Base-by-base conservation (phyloP, 257 asterid species). In the Striga asiatica region DNA sequence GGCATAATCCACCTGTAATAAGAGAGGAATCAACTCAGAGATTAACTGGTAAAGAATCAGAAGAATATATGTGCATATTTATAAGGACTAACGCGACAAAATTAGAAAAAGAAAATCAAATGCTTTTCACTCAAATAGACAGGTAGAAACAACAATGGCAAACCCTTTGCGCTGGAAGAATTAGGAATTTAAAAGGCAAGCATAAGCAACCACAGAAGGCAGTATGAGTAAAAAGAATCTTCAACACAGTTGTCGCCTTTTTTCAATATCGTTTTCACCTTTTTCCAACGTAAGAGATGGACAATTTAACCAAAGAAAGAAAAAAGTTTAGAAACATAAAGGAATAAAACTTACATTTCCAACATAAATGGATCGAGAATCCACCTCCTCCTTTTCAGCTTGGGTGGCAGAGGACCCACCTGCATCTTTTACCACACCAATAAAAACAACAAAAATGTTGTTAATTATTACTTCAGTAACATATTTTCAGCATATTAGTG, bases 341-440 rank as follows among this genome's bases (percentile, higher is more conserved):
- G 64, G 68, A 63, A 39, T 45, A 62, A 68, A 61, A 65, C 97
- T 84, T 74, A 88, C 97, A 71, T 88, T 88, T 22, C 97, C 97
- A 58, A 88, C 95, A 74, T 80, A 84, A 66, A 88, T 80, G 13
- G 97, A 88, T 39, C 95, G 88, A 50, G 81, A 25, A 76, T 84
- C 97, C 74, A 76, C 95, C 80, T 81, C 95, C 68, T 84, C 95
- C 80, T 88, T 88, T 50, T 84, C 97, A 60, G 86, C 84, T 70
- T 74, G 88, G 67, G 76, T 69, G 53, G 73, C 81, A 60, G 91
- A 59, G 62, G 71, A 64, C 56, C 73, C 81, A 48, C 61, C 50
- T 56, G 83, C 60, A 67, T 84, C 94, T 29, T 80, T 88, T 74
- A 51, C 56, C 20, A 71, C 47, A 60, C 50, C 41, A 52, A 56